These are phyloP conservation scores for Penicillium expansum DNA, from an alignment of 2,329 filamentous ascomycete genomes.

Conservation along the genomic window DNA sequence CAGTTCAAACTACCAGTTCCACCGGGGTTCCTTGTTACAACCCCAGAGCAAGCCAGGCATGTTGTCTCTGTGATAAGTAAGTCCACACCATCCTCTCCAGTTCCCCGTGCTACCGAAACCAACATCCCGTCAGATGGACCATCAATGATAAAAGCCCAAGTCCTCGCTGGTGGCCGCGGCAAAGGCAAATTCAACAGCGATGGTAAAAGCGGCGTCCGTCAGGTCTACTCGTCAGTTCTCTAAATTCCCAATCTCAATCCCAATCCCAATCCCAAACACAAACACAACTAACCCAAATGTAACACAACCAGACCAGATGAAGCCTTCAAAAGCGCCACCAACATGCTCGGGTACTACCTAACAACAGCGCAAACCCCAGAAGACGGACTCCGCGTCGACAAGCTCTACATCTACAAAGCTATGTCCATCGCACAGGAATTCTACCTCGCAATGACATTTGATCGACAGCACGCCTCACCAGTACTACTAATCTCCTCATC, in stretches of 20 bases:
- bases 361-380: constrained; percentile 31
- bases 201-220: constrained; percentile 30
- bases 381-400: constrained; percentile 28
- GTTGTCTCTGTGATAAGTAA: constrained; percentile 27
- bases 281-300: not conserved
- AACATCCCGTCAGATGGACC: constrained; percentile 21
- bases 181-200: constrained; percentile 32
- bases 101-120: not conserved
- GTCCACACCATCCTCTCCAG: not conserved
- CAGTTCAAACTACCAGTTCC: constrained; percentile 31
- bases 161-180: constrained; percentile 33
- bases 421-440: constrained; percentile 35
- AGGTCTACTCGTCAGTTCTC: constrained; percentile 23
- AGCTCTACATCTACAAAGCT: constrained; percentile 40
- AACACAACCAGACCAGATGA: constrained; percentile 21
- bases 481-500: constrained; percentile 37
- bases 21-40: constrained; percentile 24
- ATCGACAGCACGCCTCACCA: constrained; percentile 44
- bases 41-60: constrained; percentile 21
- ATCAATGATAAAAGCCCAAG: constrained; percentile 32
- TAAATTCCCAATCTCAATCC: too few species aligned
- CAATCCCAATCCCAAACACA: too few species aligned
- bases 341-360: constrained; percentile 31
- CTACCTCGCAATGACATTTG: constrained; percentile 46
- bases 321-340: constrained; percentile 26